A percentile compares a stretch with the other conserved stretches of the same genome.
phyloP scores from a whole-genome alignment of 495 filamentous ascomycete species.

The Aspergillus ostianus region DNA sequence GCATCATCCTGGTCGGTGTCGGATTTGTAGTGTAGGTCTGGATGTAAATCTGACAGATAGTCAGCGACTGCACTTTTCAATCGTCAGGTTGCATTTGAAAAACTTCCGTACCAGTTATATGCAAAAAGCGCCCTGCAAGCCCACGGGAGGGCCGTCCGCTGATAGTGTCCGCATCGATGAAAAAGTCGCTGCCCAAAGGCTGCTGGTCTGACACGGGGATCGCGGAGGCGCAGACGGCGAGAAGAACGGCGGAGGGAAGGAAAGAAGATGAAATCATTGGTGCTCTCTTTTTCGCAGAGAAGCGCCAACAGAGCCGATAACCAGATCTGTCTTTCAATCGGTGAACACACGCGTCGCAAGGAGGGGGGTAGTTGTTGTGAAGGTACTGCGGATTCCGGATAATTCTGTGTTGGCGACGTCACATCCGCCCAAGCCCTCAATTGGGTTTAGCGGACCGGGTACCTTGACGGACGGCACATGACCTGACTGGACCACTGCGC shows the following conservation, averaged over 20 bases:
- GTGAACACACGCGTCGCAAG: background rate
- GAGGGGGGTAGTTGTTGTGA: background rate
- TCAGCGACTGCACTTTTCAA: slow-evolving; percentile 3
- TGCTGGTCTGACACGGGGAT: slow-evolving; percentile 18
- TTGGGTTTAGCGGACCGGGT: background rate
- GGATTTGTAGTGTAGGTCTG: slow-evolving; percentile 78
- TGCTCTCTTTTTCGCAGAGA: slow-evolving; percentile 8
- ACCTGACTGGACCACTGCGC: background rate
- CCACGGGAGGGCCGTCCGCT: slow-evolving; percentile 10
- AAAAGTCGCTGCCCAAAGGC: slow-evolving; percentile 9
- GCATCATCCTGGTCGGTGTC: slow-evolving; percentile 64
- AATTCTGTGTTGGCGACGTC: background rate
- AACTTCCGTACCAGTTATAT: slow-evolving; percentile 76
- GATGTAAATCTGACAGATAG: slow-evolving; percentile 70
- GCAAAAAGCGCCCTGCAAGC: slow-evolving; percentile 74
- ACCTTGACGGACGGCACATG: background rate
- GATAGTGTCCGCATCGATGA: background rate
- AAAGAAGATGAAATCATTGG: slow-evolving; percentile 21
- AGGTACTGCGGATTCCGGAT: background rate
- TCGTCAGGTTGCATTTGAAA: background rate
- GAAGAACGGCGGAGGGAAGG: slow-evolving; percentile 9
- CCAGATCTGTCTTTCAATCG: background rate
- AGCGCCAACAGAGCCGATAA: slow-evolving; percentile 13
- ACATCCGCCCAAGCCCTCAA: background rate
- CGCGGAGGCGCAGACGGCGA: slow-evolving; percentile 17